These are phyloP conservation scores for Clitocybe nebularis DNA, from an alignment of 1,284 basidiomycete species.

Conservation along the genomic window DNA sequence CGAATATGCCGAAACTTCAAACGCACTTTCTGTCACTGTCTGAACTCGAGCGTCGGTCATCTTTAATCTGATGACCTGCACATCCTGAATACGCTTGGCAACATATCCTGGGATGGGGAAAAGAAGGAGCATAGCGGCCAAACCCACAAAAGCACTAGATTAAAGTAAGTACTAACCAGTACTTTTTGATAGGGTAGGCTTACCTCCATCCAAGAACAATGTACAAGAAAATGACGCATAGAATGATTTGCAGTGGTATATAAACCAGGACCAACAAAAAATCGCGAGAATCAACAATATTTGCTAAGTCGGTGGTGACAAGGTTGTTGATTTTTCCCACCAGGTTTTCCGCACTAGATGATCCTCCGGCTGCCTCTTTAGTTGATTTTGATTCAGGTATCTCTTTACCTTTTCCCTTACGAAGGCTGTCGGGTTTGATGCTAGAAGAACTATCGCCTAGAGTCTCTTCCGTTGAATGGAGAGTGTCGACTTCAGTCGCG, in stretches of 20 bases:
- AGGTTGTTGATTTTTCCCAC: slow-evolving; percentile 61
- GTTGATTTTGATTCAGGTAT: slow-evolving; percentile 12
- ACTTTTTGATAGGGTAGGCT: background rate
- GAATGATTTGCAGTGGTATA: slow-evolving; percentile 40
- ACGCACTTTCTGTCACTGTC: slow-evolving; percentile 46
- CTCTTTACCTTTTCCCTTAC: slow-evolving; percentile 12
- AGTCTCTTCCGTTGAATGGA: slow-evolving; percentile 22
- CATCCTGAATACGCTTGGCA: slow-evolving; percentile 31
- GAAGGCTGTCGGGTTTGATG: slow-evolving; percentile 13
- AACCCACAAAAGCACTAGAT: slow-evolving; percentile 41
- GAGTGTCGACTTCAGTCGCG: slow-evolving; percentile 14
- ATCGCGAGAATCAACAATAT: slow-evolving; percentile 40
- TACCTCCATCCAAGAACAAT: slow-evolving; percentile 39
- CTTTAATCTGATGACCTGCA: slow-evolving; percentile 28
- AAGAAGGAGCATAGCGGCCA: slow-evolving; percentile 45
- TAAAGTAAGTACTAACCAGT: slow-evolving; percentile 3
- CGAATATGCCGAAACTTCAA: background rate
- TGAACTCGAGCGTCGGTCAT: slow-evolving; percentile 49
- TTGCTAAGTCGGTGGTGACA: slow-evolving; percentile 45
- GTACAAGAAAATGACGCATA: slow-evolving; percentile 41
- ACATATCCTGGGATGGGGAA: slow-evolving; percentile 52
- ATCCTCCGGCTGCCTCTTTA: slow-evolving; percentile 18
- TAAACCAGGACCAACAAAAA: slow-evolving; percentile 36
- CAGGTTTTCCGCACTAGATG: slow-evolving; percentile 31
- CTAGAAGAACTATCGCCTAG: slow-evolving; percentile 21